Evolutionary conservation across 108 stramenopile genomes (phyloP).

Genomic region (Discostella stelligeroides): DNA sequence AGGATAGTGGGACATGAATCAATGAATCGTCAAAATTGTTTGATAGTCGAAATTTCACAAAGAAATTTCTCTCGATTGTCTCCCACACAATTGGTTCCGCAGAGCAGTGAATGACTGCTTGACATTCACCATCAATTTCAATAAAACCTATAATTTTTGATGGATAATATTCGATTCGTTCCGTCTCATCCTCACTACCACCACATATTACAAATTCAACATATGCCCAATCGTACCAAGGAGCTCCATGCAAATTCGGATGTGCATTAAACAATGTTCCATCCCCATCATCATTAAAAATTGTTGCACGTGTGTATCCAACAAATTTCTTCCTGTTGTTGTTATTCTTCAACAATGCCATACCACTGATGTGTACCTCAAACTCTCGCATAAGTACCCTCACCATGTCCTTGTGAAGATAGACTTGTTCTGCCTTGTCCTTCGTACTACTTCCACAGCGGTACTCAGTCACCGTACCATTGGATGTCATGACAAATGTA

Average conservation of each 20-base stretch:
- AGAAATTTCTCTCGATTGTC: not conserved
- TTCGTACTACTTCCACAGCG: too few relatives aligned
- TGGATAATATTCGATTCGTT: not conserved
- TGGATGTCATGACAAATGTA: too few relatives aligned
- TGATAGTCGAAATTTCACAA: not conserved
- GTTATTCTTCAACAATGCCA: too few relatives aligned
- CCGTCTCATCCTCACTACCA: not conserved
- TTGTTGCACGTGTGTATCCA: not conserved
- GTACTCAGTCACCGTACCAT: too few relatives aligned
- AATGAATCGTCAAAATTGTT: not conserved
- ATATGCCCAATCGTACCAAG: conserved; percentile 8
- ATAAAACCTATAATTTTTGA: conserved; percentile 1
- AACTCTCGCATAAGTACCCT: too few relatives aligned
- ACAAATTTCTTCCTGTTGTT: not conserved
- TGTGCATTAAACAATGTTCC: not conserved
- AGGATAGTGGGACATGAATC: not conserved
- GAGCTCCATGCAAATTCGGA: not conserved
- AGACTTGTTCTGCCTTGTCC: too few relatives aligned
- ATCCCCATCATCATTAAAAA: not conserved
- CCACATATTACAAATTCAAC: not conserved
- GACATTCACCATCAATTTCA: not conserved
- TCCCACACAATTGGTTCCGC: not conserved
- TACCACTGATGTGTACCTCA: too few relatives aligned
- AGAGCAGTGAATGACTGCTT: not conserved
- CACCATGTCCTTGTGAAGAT: too few relatives aligned